Evolutionary conservation across 169 alveolate species (phyloP).

Genomic region (Plasmodium sp.): DNA sequence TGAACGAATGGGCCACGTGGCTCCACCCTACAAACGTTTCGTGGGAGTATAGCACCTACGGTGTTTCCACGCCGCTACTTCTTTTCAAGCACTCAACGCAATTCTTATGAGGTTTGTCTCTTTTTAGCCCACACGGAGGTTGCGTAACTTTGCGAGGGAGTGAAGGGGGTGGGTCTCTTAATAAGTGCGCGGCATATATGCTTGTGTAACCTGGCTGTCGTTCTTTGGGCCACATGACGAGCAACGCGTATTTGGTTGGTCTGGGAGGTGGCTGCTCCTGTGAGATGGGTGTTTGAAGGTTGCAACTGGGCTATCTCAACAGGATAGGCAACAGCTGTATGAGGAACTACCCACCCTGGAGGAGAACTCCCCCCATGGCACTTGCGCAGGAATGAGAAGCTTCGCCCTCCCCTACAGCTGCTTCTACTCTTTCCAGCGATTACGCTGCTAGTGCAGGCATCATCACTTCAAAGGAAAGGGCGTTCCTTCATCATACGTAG

Average conservation of each 20-base stretch:
- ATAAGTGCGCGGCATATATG: too few species aligned
- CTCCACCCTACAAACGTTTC: neutral
- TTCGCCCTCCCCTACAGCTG: neutral
- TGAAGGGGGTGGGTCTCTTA: neutral
- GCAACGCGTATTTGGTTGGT: neutral
- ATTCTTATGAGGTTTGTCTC: neutral
- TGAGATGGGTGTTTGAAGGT: neutral
- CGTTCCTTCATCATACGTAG: neutral
- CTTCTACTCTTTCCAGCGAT: neutral
- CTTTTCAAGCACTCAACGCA: neutral
- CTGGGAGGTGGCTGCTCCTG: neutral
- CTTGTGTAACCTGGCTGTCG: neutral
- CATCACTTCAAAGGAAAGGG: neutral
- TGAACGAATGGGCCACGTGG: neutral
- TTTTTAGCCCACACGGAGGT: neutral
- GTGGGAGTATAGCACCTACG: neutral
- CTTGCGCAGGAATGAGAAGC: neutral
- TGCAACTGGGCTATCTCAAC: neutral
- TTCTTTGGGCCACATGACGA: neutral
- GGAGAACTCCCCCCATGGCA: neutral
- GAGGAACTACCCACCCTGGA: neutral
- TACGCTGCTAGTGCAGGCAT: neutral
- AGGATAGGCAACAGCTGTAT: neutral
- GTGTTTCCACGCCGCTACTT: neutral
- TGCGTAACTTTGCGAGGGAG: neutral